Evolutionary conservation across 139 green algal genomes (phyloP).

Genomic region (Ettlia oleoabundans): DNA sequence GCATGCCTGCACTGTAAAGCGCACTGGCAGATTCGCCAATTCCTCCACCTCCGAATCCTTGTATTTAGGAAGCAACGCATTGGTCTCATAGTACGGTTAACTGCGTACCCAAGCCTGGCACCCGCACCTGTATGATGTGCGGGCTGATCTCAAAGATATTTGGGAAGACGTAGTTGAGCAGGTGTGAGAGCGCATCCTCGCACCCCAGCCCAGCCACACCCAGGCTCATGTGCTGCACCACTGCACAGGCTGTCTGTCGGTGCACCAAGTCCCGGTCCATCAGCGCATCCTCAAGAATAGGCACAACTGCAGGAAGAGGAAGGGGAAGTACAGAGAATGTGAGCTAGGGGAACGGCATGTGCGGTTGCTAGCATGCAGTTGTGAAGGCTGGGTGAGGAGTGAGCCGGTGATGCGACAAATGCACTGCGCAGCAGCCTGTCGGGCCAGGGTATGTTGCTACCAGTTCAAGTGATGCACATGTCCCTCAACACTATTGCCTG

Average conservation of each 20-base stretch:
- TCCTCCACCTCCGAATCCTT: no score
- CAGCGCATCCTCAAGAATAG: slow-evolving; percentile 95
- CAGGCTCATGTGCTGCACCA: slow-evolving; percentile 93
- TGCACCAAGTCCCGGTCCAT: slow-evolving; percentile 98
- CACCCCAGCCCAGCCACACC: slow-evolving; percentile 92
- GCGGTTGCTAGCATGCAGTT: no score
- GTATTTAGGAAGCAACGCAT: no score
- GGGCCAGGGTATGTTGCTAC: no score
- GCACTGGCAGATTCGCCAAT: no score
- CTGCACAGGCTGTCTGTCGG: slow-evolving; percentile 91
- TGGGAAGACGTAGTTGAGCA: slow-evolving; percentile 99
- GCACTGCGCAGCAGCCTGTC: no score
- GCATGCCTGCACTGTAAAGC: background rate
- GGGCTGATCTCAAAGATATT: slow-evolving; percentile 98
- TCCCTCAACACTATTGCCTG: background rate
- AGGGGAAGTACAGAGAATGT: background rate
- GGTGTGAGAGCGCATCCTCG: slow-evolving; percentile 95
- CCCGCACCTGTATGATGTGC: slow-evolving; percentile 88
- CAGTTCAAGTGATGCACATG: background rate
- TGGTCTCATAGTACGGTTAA: no score
- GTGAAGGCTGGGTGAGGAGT: no score
- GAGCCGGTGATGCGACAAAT: no score
- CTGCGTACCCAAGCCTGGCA: background rate
- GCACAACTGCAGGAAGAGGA: slow-evolving; percentile 67
- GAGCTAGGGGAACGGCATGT: no score